phyloP scores from a whole-genome alignment of 805 yeast species.

The Hanseniaspora hatyaiensis region DNA sequence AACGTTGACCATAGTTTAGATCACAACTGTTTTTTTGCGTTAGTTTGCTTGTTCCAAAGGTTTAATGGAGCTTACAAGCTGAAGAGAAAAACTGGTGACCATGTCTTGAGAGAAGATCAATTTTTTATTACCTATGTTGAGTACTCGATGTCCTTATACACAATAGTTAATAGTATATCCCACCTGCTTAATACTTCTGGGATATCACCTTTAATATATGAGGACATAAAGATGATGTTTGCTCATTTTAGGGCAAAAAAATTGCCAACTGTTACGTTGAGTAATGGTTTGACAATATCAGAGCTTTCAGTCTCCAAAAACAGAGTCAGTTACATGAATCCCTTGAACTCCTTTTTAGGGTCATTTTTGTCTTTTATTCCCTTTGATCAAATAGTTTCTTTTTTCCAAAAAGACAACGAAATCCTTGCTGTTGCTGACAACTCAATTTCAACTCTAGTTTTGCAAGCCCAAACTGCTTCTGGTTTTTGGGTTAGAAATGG shows the following conservation, averaged over 20 bases:
- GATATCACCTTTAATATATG: constrained; percentile 15
- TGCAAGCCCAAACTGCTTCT: constrained; percentile 47
- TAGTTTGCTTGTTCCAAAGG: constrained; percentile 38
- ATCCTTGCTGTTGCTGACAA: constrained; percentile 43
- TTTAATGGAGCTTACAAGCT: constrained; percentile 51
- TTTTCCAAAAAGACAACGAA: constrained; percentile 26
- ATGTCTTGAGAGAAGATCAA: constrained; percentile 47
- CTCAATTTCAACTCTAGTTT: constrained; percentile 48
- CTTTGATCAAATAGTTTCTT: constrained; percentile 21
- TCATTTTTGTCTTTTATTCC: constrained; percentile 27
- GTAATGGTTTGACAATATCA: constrained; percentile 25
- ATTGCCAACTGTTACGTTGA: constrained; percentile 9
- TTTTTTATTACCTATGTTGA: constrained; percentile 42
- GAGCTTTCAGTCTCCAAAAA: constrained; percentile 38
- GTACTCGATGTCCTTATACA: constrained; percentile 36
- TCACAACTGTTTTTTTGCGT: constrained; percentile 32
- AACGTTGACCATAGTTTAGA: constrained; percentile 28
- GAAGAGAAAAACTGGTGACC: constrained; percentile 53
- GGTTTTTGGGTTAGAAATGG: constrained; percentile 75
- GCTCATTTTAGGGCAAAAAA: constrained; percentile 26
- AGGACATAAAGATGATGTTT: constrained; percentile 31
- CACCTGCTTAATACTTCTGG: constrained; percentile 18
- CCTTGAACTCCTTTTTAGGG: constrained; percentile 47
- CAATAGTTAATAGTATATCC: constrained; percentile 33
- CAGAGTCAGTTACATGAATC: constrained; percentile 47